These are phyloP conservation scores for Calonectria pteridis DNA, from an alignment of 2,329 filamentous ascomycete genomes.

Conservation along the genomic window DNA sequence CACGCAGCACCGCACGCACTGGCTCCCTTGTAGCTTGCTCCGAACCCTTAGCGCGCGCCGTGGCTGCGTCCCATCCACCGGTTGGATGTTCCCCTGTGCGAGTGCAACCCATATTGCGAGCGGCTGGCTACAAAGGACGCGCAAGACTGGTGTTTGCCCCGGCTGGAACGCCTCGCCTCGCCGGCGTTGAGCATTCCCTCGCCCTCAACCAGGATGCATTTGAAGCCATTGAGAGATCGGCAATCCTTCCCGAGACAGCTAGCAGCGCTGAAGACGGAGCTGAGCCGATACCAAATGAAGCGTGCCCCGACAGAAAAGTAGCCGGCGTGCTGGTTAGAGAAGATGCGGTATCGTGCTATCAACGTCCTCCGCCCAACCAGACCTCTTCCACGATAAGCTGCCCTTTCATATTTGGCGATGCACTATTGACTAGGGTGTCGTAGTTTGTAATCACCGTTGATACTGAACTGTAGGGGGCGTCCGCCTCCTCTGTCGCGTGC, in stretches of 20 bases:
- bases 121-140: neutral
- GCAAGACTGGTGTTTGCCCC: neutral
- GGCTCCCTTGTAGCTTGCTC: neutral
- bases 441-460: neutral
- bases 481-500: neutral
- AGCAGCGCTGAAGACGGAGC: neutral
- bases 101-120: neutral
- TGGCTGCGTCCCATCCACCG: neutral
- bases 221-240: neutral
- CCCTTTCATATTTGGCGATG: neutral
- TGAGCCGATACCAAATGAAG: neutral
- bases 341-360: neutral
- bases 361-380: neutral
- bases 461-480: neutral
- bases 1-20: neutral
- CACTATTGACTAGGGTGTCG: neutral
- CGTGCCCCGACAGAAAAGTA: neutral
- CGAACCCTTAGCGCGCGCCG: neutral
- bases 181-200: neutral
- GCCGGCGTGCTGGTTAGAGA: neutral
- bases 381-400: neutral
- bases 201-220: neutral
- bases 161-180: neutral
- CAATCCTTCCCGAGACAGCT: neutral
- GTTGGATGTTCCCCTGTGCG: neutral